These are phyloP conservation scores for Candida jianshihensis DNA, from an alignment of 805 yeast genomes.

Conservation along the genomic window DNA sequence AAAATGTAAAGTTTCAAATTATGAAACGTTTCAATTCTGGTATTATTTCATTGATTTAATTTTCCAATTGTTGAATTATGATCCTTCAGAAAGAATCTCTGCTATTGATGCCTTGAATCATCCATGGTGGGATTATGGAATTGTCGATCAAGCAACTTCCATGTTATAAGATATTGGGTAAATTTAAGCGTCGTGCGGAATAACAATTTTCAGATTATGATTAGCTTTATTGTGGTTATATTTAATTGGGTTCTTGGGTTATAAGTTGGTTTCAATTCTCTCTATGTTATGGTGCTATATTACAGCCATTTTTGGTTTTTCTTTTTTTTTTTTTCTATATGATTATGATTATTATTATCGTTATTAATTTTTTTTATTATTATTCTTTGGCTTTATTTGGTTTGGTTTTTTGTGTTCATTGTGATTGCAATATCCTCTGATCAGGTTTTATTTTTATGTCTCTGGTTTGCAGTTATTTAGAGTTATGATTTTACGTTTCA, in stretches of 20 bases:
- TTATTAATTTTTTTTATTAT: background rate
- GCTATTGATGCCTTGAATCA: slow-evolving; percentile 74
- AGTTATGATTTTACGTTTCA: background rate
- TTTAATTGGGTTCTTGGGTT: background rate
- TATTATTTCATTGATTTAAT: slow-evolving; percentile 68
- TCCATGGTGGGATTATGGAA: slow-evolving; percentile 71
- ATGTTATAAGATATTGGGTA: no score
- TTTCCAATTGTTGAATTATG: slow-evolving; percentile 57
- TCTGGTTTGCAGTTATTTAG: background rate
- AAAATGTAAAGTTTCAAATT: slow-evolving; percentile 33
- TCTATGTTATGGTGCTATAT: background rate
- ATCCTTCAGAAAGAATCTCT: slow-evolving; percentile 64
- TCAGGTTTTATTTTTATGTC: background rate
- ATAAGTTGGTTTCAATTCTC: background rate
- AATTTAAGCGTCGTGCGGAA: no score
- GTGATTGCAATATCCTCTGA: background rate
- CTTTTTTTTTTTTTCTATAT: no score
- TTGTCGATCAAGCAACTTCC: slow-evolving; percentile 43
- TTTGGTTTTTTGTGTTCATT: background rate
- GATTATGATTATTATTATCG: background rate
- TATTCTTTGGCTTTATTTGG: background rate
- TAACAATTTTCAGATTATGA: no score
- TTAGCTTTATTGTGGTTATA: background rate
- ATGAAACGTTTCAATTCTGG: slow-evolving; percentile 76
- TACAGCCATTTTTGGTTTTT: background rate